These are phyloP conservation scores for Amesomyces nigricolor DNA, from an alignment of 2,329 filamentous ascomycete species.

Conservation along the genomic window DNA sequence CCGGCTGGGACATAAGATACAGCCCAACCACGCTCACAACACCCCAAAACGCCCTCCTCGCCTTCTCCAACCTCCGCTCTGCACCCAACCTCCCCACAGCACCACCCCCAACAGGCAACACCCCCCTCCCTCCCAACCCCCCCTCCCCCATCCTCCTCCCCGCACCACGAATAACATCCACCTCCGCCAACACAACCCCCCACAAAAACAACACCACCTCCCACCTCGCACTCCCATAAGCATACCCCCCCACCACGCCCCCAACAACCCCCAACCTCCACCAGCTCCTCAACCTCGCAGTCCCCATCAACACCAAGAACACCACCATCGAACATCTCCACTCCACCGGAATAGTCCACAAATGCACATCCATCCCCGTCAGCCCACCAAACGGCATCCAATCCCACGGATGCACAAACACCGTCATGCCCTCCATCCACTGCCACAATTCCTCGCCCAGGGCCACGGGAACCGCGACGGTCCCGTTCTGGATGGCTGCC, in stretches of 20 bases:
- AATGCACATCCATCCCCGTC: conserved; percentile 50
- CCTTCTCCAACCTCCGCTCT: too few species aligned
- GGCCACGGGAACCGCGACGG: too few species aligned
- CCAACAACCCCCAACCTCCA: conserved; percentile 39
- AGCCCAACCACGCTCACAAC: conserved; percentile 43
- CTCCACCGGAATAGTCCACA: conserved; percentile 60
- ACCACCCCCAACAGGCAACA: background rate
- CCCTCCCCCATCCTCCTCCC: conserved; percentile 30
- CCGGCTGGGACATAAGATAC: conserved; percentile 47
- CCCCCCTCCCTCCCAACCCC: too few species aligned
- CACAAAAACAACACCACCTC: conserved; percentile 51
- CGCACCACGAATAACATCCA: conserved; percentile 45
- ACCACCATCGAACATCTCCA: conserved; percentile 54
- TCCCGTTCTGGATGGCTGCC: too few species aligned
- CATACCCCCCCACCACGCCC: conserved; percentile 36
- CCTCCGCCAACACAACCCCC: conserved; percentile 51
- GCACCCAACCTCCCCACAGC: background rate
- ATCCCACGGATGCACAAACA: conserved; percentile 46
- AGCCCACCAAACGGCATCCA: conserved; percentile 45
- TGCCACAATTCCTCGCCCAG: conserved; percentile 38
- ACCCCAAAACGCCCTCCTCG: background rate
- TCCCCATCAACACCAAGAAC: conserved; percentile 48
- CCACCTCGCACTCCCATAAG: conserved; percentile 46
- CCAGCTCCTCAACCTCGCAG: conserved; percentile 40
- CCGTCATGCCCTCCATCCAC: conserved; percentile 45